Base-by-base conservation (phyloP, 176 grass and related monocot species). In the Zea luxurians region DNA sequence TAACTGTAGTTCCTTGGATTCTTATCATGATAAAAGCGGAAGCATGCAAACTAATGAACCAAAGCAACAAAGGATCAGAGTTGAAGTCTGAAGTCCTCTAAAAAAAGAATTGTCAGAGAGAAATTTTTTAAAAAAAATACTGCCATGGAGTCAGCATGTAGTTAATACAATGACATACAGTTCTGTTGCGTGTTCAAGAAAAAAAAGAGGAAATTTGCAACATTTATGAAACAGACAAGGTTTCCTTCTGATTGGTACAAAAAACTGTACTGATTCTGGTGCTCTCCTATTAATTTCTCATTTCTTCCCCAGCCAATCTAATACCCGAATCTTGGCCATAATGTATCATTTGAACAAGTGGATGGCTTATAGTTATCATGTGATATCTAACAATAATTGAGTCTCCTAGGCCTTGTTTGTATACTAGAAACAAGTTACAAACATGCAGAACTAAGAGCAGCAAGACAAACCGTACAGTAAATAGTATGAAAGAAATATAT, bases 361-460 rank as follows among this genome's bases (percentile, higher is more conserved):
- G n/a, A 48, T 70, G 44, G 46, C 71, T 66, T 57, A 15, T 52
- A 46, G 4, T 73, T 85, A 73, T 38, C 3, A 4, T 48, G 75
- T 78, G 77, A 59, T n/a, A 20, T 75, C 13, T 72, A 71, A 61
- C 8, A 37, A 69, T 44, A 74, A 80, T 66, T 38, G 8, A 74
- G 36, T 66, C 35, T 52, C 41, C 8, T 38, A 80, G 46, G 42
- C 13, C 57, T 44, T 78, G 63, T 27, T 27, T 27, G 27, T 27
- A 27, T 27, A 27, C 27, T 27, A 27, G 27, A 27, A 27, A 27
- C 27, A 27, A 27, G 27, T 27, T 27, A 27, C 27, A 27, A 27
- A 27, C 27, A 27, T 27, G 27, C 27, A 27, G 27, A 27, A 27
- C 27, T 27, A 27, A 27, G 27, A 27, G 27, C 27, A 27, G 27